These are phyloP conservation scores for Saccharomycopsis phalli DNA, from an alignment of 1,139 yeast species.

Conservation along the genomic window DNA sequence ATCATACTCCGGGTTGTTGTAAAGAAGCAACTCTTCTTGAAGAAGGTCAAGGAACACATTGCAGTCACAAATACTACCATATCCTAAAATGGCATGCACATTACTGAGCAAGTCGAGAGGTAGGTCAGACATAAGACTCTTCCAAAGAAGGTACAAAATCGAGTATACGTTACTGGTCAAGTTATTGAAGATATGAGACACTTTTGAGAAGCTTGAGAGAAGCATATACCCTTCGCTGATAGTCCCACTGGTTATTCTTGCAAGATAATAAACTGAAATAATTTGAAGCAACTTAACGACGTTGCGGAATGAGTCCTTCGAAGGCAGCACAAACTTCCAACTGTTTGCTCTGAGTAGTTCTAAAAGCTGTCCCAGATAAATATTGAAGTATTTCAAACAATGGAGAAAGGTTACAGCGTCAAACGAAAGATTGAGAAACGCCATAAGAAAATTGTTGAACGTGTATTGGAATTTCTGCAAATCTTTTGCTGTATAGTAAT, in stretches of 20 bases:
- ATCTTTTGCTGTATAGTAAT: not conserved
- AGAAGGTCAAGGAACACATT: slow-evolving; percentile 51
- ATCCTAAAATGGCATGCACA: slow-evolving; percentile 70
- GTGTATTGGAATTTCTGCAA: not conserved
- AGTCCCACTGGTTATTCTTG: slow-evolving; percentile 3
- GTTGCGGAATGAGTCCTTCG: not conserved
- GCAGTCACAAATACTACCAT: slow-evolving; percentile 57
- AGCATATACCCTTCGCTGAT: slow-evolving; percentile 1
- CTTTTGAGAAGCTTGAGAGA: slow-evolving; percentile 15
- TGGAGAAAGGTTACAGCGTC: slow-evolving; percentile 1
- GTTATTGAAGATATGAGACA: slow-evolving; percentile 22
- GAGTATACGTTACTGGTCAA: slow-evolving; percentile 9
- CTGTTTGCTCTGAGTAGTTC: not conserved
- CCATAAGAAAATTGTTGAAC: slow-evolving; percentile 3
- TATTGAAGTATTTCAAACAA: slow-evolving; percentile 7
- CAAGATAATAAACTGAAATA: slow-evolving; percentile 10
- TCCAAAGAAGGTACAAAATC: slow-evolving; percentile 8
- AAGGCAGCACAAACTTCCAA: slow-evolving; percentile 3
- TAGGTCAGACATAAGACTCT: not conserved
- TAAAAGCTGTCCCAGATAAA: slow-evolving; percentile 2
- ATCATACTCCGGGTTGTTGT: slow-evolving; percentile 38
- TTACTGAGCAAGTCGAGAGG: slow-evolving; percentile 39
- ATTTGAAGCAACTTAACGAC: slow-evolving; percentile 4
- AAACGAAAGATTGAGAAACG: slow-evolving; percentile 6
- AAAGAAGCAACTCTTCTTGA: slow-evolving; percentile 43